Conservation (phyloP, 768 basidiomycete species). For the Amanita subjunquillea region DNA sequence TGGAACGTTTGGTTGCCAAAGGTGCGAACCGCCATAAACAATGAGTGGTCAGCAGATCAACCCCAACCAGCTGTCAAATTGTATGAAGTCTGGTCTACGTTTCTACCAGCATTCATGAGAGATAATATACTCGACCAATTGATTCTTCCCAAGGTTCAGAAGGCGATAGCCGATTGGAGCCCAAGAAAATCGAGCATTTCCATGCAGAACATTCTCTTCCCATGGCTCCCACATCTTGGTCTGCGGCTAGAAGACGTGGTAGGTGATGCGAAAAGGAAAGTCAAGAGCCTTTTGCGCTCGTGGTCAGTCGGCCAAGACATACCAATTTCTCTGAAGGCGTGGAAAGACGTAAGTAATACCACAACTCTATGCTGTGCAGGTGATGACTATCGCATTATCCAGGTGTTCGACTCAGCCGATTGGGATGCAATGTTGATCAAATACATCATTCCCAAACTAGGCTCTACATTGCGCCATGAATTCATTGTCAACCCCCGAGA, state of each 20-base stretch:
- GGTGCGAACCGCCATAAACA: conserved; percentile 90
- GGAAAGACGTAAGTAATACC: conserved; percentile 59
- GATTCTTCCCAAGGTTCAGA: conserved; percentile 84
- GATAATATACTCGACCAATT: conserved; percentile 97
- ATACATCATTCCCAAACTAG: conserved; percentile 87
- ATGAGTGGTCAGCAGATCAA: conserved; percentile 77
- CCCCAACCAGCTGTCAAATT: conserved; percentile 71
- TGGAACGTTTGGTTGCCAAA: conserved; percentile 96
- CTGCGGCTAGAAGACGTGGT: conserved; percentile 76
- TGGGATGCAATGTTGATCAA: conserved; percentile 92
- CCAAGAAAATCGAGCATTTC: conserved; percentile 45
- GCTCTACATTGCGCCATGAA: conserved; percentile 67
- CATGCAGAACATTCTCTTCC: conserved; percentile 79
- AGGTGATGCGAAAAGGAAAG: conserved; percentile 77
- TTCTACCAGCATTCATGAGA: conserved; percentile 83
- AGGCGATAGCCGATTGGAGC: conserved; percentile 79
- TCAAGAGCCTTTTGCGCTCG: conserved; percentile 65
- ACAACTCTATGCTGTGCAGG: neutral
- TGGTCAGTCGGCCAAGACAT: conserved; percentile 70
- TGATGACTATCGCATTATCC: neutral
- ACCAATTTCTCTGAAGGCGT: conserved; percentile 65
- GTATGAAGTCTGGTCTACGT: conserved; percentile 80
- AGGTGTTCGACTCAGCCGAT: conserved; percentile 71
- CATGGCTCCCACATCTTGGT: conserved; percentile 90
- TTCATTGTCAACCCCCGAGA: conserved; percentile 87